Base-by-base conservation (phyloP, 345 rosid genomes). In the Schrenkiella parvula region DNA sequence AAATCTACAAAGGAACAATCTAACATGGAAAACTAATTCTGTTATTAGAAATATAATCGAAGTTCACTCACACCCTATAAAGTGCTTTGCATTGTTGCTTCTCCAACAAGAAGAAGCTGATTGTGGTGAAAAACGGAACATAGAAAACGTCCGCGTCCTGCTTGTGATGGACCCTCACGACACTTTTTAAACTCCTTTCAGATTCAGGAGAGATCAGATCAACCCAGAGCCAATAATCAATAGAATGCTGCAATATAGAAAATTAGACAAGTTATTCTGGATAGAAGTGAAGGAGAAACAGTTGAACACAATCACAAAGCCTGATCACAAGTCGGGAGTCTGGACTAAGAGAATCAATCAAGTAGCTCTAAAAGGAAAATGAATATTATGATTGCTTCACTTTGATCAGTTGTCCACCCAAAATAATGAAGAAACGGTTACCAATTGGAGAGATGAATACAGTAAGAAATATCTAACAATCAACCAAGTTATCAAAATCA, bases 21-120 rank as follows among this genome's bases (percentile, higher is more conserved):
- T 22, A 59, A 38, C 54, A 3, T 1, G 54, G 51, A 23, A 60
- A 1, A 25, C 7, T 5, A 10, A 1, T 22, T 55, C 25, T 26
- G 59, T 5, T 22, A 19, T 8, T 21, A 74, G 39, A 18, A 50
- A 66, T 56, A 75, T 61, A 81, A 73, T 44, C 15, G 68, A 80
- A 83, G 73, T 34, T 83, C 92, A 89, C 96, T 95, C 96, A 89
- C 96, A 95, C 98, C 99, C 99, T 87, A 82, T 95, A 95, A 79
- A 95, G 96, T 29, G 98, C 83, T 84, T 95, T 95, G 97, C 98
- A 91, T 34, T 87, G 86, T 68, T 91, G 97, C 83, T 85, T 91
- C 85, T 91, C 99, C 86, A 91, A 14, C 78, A 91, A 83, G 89
- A 95, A 95, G 73, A 89, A 95, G 77, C 98, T 91, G 66, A 91